phyloP scores from a whole-genome alignment of 805 yeast genomes.

The Zygotorulaspora sp. region DNA sequence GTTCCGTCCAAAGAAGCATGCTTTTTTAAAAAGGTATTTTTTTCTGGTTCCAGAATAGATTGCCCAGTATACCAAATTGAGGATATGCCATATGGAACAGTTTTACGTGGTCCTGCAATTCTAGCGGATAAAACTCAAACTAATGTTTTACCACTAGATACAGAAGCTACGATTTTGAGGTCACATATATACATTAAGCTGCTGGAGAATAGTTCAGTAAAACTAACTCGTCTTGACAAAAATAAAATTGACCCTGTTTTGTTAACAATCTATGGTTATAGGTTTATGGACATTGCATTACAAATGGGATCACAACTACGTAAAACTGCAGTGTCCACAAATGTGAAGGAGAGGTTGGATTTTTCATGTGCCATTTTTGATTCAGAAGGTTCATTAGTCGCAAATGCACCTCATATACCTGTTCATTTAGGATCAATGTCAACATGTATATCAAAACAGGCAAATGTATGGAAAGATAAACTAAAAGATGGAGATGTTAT shows the following conservation, averaged over 20 bases:
- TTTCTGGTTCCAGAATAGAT: constrained; percentile 45
- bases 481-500: constrained; percentile 68
- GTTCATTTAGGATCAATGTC: constrained; percentile 86
- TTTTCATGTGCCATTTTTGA: constrained; percentile 81
- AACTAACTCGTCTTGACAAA: constrained; percentile 19
- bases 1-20: constrained; percentile 28
- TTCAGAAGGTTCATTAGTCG: constrained; percentile 67
- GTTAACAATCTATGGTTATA: constrained; percentile 70
- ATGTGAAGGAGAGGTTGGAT: constrained; percentile 77
- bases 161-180: constrained; percentile 50
- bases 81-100: constrained; percentile 48
- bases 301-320: constrained; percentile 80
- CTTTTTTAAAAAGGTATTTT: constrained; percentile 48
- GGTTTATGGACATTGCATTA: constrained; percentile 87
- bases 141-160: constrained; percentile 60
- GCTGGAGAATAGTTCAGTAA: constrained; percentile 13
- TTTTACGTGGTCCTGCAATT: constrained; percentile 65
- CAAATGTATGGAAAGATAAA: constrained; percentile 59
- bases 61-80: constrained; percentile 55
- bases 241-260: constrained; percentile 59
- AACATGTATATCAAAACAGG: constrained; percentile 67
- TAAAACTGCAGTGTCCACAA: constrained; percentile 74
- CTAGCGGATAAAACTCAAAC: constrained; percentile 80
- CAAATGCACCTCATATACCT: constrained; percentile 85
- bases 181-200: constrained; percentile 52